A percentile compares a stretch with the other conserved stretches of the same genome.
Conservation (phyloP, 2,329 filamentous ascomycete species). For the Talaromyces sp. region DNA sequence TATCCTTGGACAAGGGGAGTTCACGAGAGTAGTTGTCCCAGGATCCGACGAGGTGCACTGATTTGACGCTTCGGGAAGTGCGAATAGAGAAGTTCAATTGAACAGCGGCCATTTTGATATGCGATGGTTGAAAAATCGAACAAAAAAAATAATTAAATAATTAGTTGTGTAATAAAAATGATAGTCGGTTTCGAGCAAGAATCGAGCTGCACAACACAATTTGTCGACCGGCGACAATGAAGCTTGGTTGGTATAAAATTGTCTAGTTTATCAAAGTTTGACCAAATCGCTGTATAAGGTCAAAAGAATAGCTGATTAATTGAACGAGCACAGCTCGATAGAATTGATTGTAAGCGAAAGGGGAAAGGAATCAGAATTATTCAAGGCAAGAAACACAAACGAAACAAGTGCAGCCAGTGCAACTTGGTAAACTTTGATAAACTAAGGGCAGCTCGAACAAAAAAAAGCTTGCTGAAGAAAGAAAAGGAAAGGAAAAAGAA, state of each 20-base stretch:
- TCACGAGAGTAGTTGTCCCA: slow-evolving; percentile 97
- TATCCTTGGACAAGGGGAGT: slow-evolving; percentile 87
- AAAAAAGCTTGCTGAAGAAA: slow-evolving; percentile 63
- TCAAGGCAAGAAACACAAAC: slow-evolving; percentile 42
- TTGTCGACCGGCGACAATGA: slow-evolving; percentile 19
- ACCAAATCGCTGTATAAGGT: slow-evolving; percentile 6
- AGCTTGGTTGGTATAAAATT: slow-evolving; percentile 10
- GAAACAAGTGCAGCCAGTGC: slow-evolving; percentile 38
- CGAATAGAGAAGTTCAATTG: slow-evolving; percentile 94
- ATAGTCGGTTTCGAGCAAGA: slow-evolving; percentile 11
- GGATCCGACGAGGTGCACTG: slow-evolving; percentile 92
- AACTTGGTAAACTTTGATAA: slow-evolving; percentile 29
- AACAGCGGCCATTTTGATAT: slow-evolving; percentile 72
- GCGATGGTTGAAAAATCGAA: slow-evolving; percentile 32
- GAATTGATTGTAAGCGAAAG: slow-evolving; percentile 6
- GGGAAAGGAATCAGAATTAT: slow-evolving; percentile 18
- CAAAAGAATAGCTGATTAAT: slow-evolving; percentile 2
- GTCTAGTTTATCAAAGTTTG: slow-evolving; percentile 11
- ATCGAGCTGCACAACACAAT: slow-evolving; percentile 15
- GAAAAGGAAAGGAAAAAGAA: slow-evolving; percentile 36
- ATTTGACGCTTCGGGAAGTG: slow-evolving; percentile 94
- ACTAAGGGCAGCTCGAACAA: slow-evolving; percentile 41
- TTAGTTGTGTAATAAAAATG: slow-evolving; percentile 1
- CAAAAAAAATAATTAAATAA: slow-evolving; percentile 16
- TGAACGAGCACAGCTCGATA: slow-evolving; percentile 20